phyloP scores from a whole-genome alignment of 805 yeast species.

The Candida sithepensis region DNA sequence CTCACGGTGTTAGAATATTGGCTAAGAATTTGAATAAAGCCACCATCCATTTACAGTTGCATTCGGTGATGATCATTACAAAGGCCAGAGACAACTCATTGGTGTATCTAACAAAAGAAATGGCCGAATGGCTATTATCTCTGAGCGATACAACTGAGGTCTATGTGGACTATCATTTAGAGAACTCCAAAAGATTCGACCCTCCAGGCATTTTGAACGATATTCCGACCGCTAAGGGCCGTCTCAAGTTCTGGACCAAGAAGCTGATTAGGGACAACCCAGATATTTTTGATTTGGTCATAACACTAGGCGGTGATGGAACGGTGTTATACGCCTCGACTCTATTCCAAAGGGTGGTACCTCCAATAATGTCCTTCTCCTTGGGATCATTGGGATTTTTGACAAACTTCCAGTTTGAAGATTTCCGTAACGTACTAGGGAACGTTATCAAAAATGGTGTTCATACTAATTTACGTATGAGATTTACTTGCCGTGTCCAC shows the following conservation, averaged over 20 bases:
- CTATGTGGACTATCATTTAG: slow-evolving; percentile 71
- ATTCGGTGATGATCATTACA: slow-evolving; percentile 78
- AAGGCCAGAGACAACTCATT: slow-evolving; percentile 83
- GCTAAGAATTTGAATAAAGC: slow-evolving; percentile 71
- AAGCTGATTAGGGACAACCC: slow-evolving; percentile 45
- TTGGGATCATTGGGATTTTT: slow-evolving; percentile 91
- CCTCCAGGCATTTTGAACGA: slow-evolving; percentile 47
- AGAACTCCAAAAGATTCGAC: slow-evolving; percentile 60
- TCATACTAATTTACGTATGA: slow-evolving; percentile 75
- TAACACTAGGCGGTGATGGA: slow-evolving; percentile 96
- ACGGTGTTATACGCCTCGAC: slow-evolving; percentile 88
- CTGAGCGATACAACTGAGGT: slow-evolving; percentile 35
- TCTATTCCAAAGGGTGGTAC: slow-evolving; percentile 78
- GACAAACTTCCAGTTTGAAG: slow-evolving; percentile 79
- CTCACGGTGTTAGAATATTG: slow-evolving; percentile 72
- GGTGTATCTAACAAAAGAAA: slow-evolving; percentile 69
- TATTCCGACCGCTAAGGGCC: slow-evolving; percentile 40
- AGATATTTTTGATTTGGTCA: slow-evolving; percentile 64
- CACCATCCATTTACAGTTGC: slow-evolving; percentile 65
- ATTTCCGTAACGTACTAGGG: slow-evolving; percentile 57
- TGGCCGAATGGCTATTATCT: slow-evolving; percentile 70
- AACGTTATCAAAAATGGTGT: slow-evolving; percentile 68
- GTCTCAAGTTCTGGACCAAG: slow-evolving; percentile 68
- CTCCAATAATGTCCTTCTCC: slow-evolving; percentile 87
- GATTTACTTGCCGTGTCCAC: slow-evolving; percentile 78